Evolutionary conservation across 78 protist genomes (phyloP).

Genomic region (Dictyostelium intermedium): DNA sequence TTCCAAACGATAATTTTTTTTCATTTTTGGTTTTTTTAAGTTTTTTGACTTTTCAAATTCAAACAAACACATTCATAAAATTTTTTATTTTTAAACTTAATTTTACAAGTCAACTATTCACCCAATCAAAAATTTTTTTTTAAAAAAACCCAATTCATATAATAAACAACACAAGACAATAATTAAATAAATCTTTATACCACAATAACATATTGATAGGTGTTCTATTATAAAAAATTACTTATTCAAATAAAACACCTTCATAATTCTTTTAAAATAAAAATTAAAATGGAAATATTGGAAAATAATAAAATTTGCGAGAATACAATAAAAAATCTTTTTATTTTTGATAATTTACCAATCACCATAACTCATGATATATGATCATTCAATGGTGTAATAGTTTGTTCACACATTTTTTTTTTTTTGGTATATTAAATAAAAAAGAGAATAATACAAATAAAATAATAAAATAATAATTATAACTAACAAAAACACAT

Average conservation of each 20-base stretch:
- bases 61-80: not conserved
- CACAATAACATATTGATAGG: not conserved
- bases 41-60: not conserved
- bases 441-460: not conserved
- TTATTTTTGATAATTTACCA: not conserved
- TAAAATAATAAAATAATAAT: too few species aligned
- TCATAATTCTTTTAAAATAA: not conserved
- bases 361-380: not conserved
- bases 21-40: too few species aligned
- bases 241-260: not conserved
- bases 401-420: not conserved
- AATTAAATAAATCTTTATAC: not conserved
- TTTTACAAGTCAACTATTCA: not conserved
- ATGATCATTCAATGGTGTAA: conserved; percentile 5
- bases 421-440: too few species aligned
- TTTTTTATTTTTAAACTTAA: not conserved
- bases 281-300: not conserved
- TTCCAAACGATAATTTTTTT: not conserved
- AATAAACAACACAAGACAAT: not conserved
- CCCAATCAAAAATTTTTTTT: not conserved
- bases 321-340: not conserved
- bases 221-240: not conserved
- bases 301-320: not conserved
- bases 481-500: not conserved
- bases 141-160: not conserved